Evolutionary conservation across 1,284 basidiomycete species (phyloP), one percentile per base, ranked within the genome.

Genomic region (Cryptococcus sp.): DNA sequence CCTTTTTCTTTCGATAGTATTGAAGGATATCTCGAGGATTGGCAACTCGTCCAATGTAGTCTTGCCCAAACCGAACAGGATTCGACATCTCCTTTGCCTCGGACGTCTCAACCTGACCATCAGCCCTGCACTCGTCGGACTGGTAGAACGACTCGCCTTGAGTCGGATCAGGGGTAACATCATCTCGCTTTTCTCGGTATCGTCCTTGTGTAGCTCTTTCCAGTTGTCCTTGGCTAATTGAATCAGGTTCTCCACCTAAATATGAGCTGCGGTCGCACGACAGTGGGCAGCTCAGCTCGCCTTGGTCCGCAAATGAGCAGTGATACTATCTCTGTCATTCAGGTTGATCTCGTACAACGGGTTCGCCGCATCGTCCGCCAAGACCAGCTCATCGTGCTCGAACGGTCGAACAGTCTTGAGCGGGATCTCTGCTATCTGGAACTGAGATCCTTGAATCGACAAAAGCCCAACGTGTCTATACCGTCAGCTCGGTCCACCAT

Each of bases 61-160:
- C 90, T 69, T 95, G 92, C 0, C 95, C 94, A 67, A 99, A 97
- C 7, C 94, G 85, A 43, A 94, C 86, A 12, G 93, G 89, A 69
- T 99, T 99, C 41, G 86, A 88, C 75, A 91, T 89, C 58, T 89
- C 87, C 50, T 83, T 83, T 5, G 85, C 86, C 43, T 85, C 86
- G 0, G 87, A 90, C 0, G 91, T 94, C 66, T 97, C 91, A 22
- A 95, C 90, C 84, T 86, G 55, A 19, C 16, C 9, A 43, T 42
- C 32, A 52, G 44, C 23, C n/a, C n/a, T 7, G 23, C 21, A 22
- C 34, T 23, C 28, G 47, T 9, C n/a, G 21, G 14, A 16, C 32
- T 18, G 10, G 12, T 35, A 48, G 19, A 26, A 19, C 9, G 33
- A 58, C 63, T 46, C 25, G 84, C 87, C 76, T 88, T 90, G 5